Evolutionary conservation across 768 basidiomycete species (phyloP), one percentile per base, ranked within the genome.

Genomic region (Lentinula raphanica): DNA sequence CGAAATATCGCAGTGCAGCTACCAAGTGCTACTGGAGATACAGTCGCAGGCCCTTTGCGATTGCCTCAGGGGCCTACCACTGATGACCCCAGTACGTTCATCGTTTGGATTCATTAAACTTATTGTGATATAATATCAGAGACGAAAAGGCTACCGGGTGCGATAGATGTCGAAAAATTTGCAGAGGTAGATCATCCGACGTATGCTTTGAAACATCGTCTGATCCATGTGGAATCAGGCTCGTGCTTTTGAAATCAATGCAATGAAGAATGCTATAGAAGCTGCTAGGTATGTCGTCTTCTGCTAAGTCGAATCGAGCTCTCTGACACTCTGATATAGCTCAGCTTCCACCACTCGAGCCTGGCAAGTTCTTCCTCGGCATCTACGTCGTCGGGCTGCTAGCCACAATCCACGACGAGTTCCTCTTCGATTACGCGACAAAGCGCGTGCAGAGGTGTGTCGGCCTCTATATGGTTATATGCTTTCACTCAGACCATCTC

Each of bases 351-450:
- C 89, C 0, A 86, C 90, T 57, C 79, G 94, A 59, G 90, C 86
- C 4, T 99, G 95, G 86, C 96, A 99, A 71, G 86, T 89, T 9
- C 80, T 98, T 6, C 96, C 96, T 11, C 83, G 96, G 17, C 92
- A 94, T 71, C 79, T 99, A 23, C 83, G 97, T 28, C 81, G 96
- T 45, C 79, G 96, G 66, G 96, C 96, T 11, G 96, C 97, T 2
- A 94, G 92, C 66, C 96, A 98, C 70, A 90, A 98, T 70, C 86
- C 94, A 23, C 86, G 93, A 3, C 85, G 95, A 11, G 92, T 99
- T 29, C 96, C 96, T 1, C 69, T 82, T n/a, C 80, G 90, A 17
- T 76, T 98, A 29, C 81, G 95, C 55, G 84, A 83, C 46, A 90
- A 89, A 68, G 95, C 96, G 3, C 79, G 78, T 19, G 78, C 85